phyloP scores from a whole-genome alignment of 768 basidiomycete genomes.

The Russula ochroleuca region DNA sequence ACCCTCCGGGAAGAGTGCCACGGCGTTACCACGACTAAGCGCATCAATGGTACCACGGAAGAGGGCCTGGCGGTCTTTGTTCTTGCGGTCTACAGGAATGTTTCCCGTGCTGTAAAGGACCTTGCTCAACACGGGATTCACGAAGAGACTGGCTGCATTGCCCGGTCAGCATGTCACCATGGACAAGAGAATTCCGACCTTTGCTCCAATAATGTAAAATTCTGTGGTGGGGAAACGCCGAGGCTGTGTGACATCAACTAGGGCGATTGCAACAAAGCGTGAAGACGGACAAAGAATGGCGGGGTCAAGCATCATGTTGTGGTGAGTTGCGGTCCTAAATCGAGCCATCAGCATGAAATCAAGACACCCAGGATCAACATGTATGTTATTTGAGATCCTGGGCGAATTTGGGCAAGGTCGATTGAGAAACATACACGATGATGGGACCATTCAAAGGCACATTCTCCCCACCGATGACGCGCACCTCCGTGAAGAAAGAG shows the following conservation, averaged over 20 bases:
- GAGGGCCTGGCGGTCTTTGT: slow-evolving; percentile 82
- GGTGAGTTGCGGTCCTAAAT: slow-evolving; percentile 74
- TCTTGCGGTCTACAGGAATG: slow-evolving; percentile 94
- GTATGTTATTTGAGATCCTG: background rate
- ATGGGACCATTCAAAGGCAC: slow-evolving; percentile 87
- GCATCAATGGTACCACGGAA: slow-evolving; percentile 89
- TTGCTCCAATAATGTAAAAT: slow-evolving; percentile 94
- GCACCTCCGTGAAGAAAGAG: slow-evolving; percentile 87
- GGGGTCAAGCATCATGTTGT: slow-evolving; percentile 95
- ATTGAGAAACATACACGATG: slow-evolving; percentile 60
- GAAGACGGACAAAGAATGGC: slow-evolving; percentile 64
- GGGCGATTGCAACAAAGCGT: slow-evolving; percentile 25
- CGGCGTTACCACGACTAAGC: slow-evolving; percentile 69
- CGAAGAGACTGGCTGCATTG: slow-evolving; percentile 62
- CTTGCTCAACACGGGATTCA: slow-evolving; percentile 65
- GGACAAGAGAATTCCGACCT: slow-evolving; percentile 42
- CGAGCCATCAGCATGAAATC: slow-evolving; percentile 18
- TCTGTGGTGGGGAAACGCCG: slow-evolving; percentile 74
- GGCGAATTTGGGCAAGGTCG: background rate
- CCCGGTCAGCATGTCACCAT: slow-evolving; percentile 18
- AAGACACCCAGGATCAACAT: background rate
- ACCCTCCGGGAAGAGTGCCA: slow-evolving; percentile 93
- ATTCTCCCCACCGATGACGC: slow-evolving; percentile 82
- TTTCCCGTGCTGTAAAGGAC: slow-evolving; percentile 90
- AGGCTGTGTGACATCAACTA: slow-evolving; percentile 46